Evolutionary conservation across 345 rosid genomes (phyloP), one percentile per base, ranked within the genome.

Genomic region (Lepidium didymum): DNA sequence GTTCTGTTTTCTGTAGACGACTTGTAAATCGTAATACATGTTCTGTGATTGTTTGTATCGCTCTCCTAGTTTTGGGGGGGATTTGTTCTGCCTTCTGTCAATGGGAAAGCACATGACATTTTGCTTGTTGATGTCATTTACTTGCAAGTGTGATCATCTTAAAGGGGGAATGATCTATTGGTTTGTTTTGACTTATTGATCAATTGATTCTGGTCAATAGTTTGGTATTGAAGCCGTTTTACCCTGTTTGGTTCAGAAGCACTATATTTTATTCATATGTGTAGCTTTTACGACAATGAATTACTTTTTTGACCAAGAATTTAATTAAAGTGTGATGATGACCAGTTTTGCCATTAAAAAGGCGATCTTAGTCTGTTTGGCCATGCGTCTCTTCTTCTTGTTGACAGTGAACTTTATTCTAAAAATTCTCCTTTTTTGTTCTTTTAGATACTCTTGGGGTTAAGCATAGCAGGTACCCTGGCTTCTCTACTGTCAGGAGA

Each of bases 101-200:
- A 56, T 19, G 49, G 36, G 54, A 15, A 67, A 55, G 62, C 73
- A 76, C 79, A 57, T 74, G 67, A 33, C 60, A 56, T 35, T 50
- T 25, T 73, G 35, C 69, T 63, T 57, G 10, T 56, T 31, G 19
- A 16, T 41, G 14, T 3, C 43, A 41, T 23, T 69, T 56, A 27
- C 67, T 64, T 64, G 45, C 19, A 65, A 25, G 15, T 53, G 63
- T 53, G 62, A 70, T 43, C 11, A 51, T 25, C 14, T 6, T 43
- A 3, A 3, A 14, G 25, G 9, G 7, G 44, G 67, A 50, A 58
- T 43, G 23, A 66, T 66, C 15, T 73, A 23, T 57, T 50, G 1
- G 19, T 35, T 8, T 67, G 53, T 74, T 60, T 60, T 60, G 64
- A 52, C 67, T 67, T 67, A 1, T 36, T 18, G 37, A 27, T 55